phyloP scores from a whole-genome alignment of 1,284 basidiomycete species.

The Ustilago crameri region DNA sequence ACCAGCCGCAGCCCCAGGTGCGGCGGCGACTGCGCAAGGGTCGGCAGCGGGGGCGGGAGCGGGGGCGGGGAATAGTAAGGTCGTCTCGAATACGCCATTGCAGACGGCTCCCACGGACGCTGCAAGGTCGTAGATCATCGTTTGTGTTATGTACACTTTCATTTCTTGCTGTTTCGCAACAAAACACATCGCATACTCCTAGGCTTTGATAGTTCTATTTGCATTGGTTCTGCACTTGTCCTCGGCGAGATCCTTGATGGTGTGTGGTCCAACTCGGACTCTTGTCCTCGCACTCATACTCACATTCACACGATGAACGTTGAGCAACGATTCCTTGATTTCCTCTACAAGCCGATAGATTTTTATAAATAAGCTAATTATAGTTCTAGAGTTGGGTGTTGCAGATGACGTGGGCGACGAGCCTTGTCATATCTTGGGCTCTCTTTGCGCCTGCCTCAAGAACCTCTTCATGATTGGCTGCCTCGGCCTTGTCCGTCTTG shows the following conservation, averaged over 20 bases:
- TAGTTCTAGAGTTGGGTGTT: slow-evolving; percentile 8
- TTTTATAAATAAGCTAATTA: too few relatives aligned
- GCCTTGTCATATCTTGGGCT: slow-evolving; percentile 76
- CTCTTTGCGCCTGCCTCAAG: slow-evolving; percentile 76
- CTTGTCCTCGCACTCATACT: too few relatives aligned
- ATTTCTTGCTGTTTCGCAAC: neutral
- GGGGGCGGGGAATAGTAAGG: neutral
- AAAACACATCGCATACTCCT: neutral
- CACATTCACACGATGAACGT: too few relatives aligned
- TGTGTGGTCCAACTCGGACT: neutral
- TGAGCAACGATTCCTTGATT: too few relatives aligned
- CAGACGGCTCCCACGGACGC: slow-evolving; percentile 8
- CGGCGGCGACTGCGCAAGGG: neutral
- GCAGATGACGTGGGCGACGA: slow-evolving; percentile 66
- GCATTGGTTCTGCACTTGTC: too few relatives aligned
- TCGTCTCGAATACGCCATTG: slow-evolving; percentile 10
- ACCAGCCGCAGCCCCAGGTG: neutral
- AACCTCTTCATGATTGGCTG: slow-evolving; percentile 86
- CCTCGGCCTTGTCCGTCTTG: slow-evolving; percentile 69
- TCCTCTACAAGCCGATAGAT: too few relatives aligned
- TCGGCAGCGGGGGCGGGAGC: slow-evolving; percentile 9
- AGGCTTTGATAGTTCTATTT: too few relatives aligned
- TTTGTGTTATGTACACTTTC: neutral
- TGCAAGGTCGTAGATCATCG: neutral
- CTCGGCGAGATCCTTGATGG: too few relatives aligned